These are phyloP conservation scores for Seiridium unicorne DNA, from an alignment of 2,329 filamentous ascomycete genomes.

Conservation along the genomic window DNA sequence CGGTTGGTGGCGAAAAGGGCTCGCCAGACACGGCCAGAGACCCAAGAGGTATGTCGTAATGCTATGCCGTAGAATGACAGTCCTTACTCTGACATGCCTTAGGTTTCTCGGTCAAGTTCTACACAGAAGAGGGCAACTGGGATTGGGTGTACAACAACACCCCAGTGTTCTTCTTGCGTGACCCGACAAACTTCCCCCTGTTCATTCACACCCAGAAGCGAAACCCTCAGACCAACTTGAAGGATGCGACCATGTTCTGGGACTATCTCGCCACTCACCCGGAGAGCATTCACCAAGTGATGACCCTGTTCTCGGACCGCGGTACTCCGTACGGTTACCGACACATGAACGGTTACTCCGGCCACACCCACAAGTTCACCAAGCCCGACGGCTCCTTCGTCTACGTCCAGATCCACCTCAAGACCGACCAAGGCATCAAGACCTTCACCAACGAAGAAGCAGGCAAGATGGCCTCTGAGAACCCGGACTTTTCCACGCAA, in stretches of 20 bases:
- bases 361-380: conserved; percentile 65
- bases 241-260: conserved; percentile 61
- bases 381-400: conserved; percentile 64
- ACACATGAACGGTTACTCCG: conserved; percentile 67
- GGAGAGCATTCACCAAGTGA: conserved; percentile 62
- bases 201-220: conserved; percentile 80
- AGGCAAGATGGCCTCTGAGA: conserved; percentile 47
- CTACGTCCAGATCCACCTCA: conserved; percentile 65
- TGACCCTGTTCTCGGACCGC: conserved; percentile 65
- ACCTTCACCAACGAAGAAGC: conserved; percentile 59
- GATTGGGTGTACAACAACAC: conserved; percentile 78
- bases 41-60: conserved; percentile 19
- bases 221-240: conserved; percentile 69
- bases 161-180: conserved; percentile 73
- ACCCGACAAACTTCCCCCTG: conserved; percentile 71
- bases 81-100: neutral
- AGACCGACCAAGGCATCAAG: conserved; percentile 61
- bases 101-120: conserved; percentile 70
- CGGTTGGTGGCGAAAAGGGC: conserved; percentile 68
- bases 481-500: conserved; percentile 62
- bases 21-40: conserved; percentile 68
- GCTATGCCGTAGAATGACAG: neutral
- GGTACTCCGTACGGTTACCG: conserved; percentile 65
- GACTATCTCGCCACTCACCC: conserved; percentile 57
- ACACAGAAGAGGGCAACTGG: conserved; percentile 71